These are phyloP conservation scores for Malassezia japonica DNA, from an alignment of 1,284 basidiomycete species.

Conservation along the genomic window DNA sequence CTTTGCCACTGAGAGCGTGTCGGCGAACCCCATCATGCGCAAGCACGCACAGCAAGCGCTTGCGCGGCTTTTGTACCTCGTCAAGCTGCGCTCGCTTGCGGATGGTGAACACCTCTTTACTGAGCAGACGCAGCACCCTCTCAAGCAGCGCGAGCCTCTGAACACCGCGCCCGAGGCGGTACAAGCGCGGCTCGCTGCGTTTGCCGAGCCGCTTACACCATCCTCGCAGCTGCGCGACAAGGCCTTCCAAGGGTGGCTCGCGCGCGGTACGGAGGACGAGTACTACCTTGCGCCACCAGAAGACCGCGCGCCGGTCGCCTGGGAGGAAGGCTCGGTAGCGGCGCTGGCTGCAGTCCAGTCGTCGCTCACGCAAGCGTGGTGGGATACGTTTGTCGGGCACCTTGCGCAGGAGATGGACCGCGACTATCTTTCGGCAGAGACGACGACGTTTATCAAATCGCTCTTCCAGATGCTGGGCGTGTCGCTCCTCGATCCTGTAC, in stretches of 20 bases:
- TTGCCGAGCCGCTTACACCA: constrained; percentile 48
- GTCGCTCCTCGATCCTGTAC: constrained; percentile 49
- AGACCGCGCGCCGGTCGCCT: background rate
- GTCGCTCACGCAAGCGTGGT: constrained; percentile 58
- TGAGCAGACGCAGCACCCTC: constrained; percentile 68
- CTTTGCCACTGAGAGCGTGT: constrained; percentile 50
- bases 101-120: constrained; percentile 64
- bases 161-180: background rate
- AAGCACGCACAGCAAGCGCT: constrained; percentile 66
- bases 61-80: constrained; percentile 63
- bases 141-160: constrained; percentile 50
- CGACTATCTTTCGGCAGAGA: constrained; percentile 43
- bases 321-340: constrained; percentile 52
- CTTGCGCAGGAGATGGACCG: constrained; percentile 40
- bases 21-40: constrained; percentile 72
- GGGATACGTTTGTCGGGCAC: constrained; percentile 50
- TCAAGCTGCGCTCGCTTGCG: constrained; percentile 77
- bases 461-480: constrained; percentile 56
- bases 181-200: constrained; percentile 54
- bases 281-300: constrained; percentile 57
- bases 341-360: constrained; percentile 58
- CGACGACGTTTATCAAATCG: constrained; percentile 52
- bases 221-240: constrained; percentile 63
- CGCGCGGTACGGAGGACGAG: constrained; percentile 66
- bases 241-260: constrained; percentile 67